Base-by-base conservation (phyloP, 2,329 filamentous ascomycete species). In the Colletotrichum sp. region DNA sequence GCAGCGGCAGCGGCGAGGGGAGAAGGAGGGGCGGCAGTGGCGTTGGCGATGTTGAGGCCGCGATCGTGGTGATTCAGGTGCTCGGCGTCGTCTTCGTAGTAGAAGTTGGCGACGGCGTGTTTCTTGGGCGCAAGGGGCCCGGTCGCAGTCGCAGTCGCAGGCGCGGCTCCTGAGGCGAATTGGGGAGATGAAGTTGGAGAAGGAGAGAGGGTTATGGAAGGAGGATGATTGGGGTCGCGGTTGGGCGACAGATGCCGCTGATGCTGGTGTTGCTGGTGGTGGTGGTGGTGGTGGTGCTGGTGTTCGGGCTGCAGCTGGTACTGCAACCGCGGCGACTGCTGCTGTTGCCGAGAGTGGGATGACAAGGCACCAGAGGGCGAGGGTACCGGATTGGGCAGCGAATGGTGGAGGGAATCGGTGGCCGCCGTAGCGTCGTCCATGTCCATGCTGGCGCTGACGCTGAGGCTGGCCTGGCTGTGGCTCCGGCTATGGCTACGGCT, bases 361-460 rank as follows among this genome's bases (percentile, higher is more conserved):
- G 64, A 62, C 59, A 48, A 62, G 36, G 28, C 56, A 30, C 56
- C 26, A n/a, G 68, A 71, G 43, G 43, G 43, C 3, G 68, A 66
- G 69, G 61, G 55, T 36, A 18, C 63, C 48, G 63, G 59, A 68
- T 75, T 73, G 73, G 73, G 70, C 58, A 67, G 68, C 62, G 55
- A 69, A n/a, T 69, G 56, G 32, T n/a, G 48, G 43, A 62, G 32
- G 30, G 58, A 36, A 62, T 62, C 58, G 30, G 30, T 62, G 58
- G 58, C 58, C 32, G 58, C 30, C 21, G 69, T 48, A 83, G 82
- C 32, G 32, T 58, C 66, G 43, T 38, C 70, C 38, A 14, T 63
- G 73, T 56, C 65, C 56, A 14, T 65, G 63, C 38, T 72, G 77
- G 73, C 71, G 79, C 32, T 62, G 74, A 65, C 64, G 61, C 26